phyloP scores from a whole-genome alignment of 1,284 basidiomycete species.

The Heterobasidion irregulare region DNA sequence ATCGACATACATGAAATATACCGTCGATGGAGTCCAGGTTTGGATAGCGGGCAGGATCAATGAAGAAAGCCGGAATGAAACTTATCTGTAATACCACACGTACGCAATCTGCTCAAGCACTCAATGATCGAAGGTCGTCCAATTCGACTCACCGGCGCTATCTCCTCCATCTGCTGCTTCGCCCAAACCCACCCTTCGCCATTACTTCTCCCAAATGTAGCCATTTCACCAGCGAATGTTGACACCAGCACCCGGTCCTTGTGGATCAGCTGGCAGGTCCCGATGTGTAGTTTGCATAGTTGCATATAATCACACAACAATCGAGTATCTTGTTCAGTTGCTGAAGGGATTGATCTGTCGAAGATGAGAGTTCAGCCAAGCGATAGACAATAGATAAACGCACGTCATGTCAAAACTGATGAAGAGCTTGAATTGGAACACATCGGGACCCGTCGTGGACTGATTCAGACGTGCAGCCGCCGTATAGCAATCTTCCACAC shows the following conservation, averaged over 20 bases:
- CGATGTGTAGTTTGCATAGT: constrained; percentile 22
- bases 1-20: constrained; percentile 27
- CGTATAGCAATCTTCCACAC: constrained; percentile 43
- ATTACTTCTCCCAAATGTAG: constrained; percentile 12
- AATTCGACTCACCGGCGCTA: constrained; percentile 16
- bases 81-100: constrained; percentile 15
- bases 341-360: constrained; percentile 19
- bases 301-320: constrained; percentile 27
- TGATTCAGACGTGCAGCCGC: constrained; percentile 25
- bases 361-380: not conserved
- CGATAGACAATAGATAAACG: too few relatives aligned
- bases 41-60: constrained; percentile 27
- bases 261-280: constrained; percentile 19
- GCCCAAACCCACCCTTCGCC: constrained; percentile 19
- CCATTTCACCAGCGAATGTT: constrained; percentile 21
- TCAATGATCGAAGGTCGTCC: constrained; percentile 1
- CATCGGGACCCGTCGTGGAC: constrained; percentile 1
- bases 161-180: constrained; percentile 17
- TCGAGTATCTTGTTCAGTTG: constrained; percentile 21
- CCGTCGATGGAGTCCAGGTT: constrained; percentile 27
- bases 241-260: constrained; percentile 18
- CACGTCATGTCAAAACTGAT: constrained; percentile 43
- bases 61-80: constrained; percentile 35
- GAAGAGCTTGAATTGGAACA: constrained; percentile 36
- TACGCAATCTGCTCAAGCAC: constrained; percentile 1